Conservation (phyloP, 2,329 filamentous ascomycete species). For the Penicillium sp. region DNA sequence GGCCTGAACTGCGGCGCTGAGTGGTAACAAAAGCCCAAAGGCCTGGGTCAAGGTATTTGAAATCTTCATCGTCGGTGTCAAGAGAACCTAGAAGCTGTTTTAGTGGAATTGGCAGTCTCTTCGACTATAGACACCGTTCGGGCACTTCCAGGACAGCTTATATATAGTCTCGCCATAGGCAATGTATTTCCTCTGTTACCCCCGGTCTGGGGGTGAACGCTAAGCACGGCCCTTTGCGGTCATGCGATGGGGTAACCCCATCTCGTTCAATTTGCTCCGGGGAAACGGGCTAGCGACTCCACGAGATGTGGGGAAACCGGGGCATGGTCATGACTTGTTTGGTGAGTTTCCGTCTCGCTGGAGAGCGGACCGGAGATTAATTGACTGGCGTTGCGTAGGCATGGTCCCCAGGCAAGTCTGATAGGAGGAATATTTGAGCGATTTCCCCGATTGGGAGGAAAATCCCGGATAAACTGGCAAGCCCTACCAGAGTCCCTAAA, state of each 20-base stretch:
- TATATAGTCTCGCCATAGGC: not conserved
- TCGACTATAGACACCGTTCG: not conserved
- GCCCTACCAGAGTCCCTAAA: not conserved
- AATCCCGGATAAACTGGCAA: slow-evolving; percentile 12
- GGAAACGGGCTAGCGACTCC: slow-evolving; percentile 11
- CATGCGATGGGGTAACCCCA: slow-evolving; percentile 5
- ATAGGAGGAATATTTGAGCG: slow-evolving; percentile 16
- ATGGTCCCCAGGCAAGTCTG: slow-evolving; percentile 1
- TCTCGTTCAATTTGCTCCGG: slow-evolving; percentile 9
- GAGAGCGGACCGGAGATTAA: slow-evolving; percentile 7
- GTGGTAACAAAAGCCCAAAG: slow-evolving; percentile 16
- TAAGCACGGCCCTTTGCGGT: slow-evolving; percentile 1
- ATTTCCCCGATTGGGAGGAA: slow-evolving; percentile 21
- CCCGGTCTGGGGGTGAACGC: not conserved
- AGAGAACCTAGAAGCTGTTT: not conserved
- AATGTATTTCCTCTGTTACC: not conserved
- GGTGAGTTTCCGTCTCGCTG: not conserved
- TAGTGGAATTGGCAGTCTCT: not conserved
- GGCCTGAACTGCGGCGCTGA: slow-evolving; percentile 15
- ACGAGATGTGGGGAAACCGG: slow-evolving; percentile 10
- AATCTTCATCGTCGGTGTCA: slow-evolving; percentile 20
- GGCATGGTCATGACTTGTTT: not conserved
- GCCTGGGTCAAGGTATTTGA: slow-evolving; percentile 18
- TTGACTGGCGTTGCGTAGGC: not conserved
- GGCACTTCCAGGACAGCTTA: not conserved